These are phyloP conservation scores for Paecilomyces fulvus DNA, from an alignment of 2,329 filamentous ascomycete species.

Conservation along the genomic window DNA sequence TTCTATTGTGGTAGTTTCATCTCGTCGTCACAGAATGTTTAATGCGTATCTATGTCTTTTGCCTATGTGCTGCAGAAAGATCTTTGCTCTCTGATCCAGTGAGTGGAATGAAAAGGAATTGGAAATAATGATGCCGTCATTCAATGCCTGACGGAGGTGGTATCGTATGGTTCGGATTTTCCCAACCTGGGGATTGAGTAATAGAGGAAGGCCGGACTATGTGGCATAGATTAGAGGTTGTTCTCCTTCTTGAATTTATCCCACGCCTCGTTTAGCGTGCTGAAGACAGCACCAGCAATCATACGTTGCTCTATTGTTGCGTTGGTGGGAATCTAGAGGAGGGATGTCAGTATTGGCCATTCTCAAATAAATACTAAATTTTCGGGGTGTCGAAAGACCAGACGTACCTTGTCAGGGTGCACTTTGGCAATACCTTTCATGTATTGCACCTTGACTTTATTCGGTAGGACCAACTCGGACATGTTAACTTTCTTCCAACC, in stretches of 20 bases:
- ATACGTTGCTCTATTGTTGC: slow-evolving; percentile 61
- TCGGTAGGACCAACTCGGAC: slow-evolving; percentile 84
- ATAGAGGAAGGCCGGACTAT: background rate
- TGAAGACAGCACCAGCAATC: slow-evolving; percentile 58
- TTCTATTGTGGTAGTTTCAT: background rate
- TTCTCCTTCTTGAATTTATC: slow-evolving; percentile 61
- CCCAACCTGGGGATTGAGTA: background rate
- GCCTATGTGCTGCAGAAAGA: background rate
- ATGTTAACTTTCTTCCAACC: slow-evolving; percentile 97
- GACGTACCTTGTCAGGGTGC: slow-evolving; percentile 91
- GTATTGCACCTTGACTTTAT: slow-evolving; percentile 93
- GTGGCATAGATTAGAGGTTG: slow-evolving; percentile 33
- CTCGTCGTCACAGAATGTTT: background rate
- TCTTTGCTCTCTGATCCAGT: background rate
- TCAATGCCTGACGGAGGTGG: background rate
- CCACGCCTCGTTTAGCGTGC: slow-evolving; percentile 59
- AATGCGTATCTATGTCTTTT: background rate
- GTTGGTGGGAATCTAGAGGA: slow-evolving; percentile 47
- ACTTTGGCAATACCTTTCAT: slow-evolving; percentile 99
- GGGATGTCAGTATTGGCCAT: slow-evolving; percentile 2
- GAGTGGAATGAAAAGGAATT: background rate
- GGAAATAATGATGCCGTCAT: background rate
- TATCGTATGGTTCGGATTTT: background rate
- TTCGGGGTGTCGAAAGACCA: slow-evolving; percentile 2
- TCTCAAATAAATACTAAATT: background rate